These are phyloP conservation scores for Leccinum angustisporum DNA, from an alignment of 1,284 basidiomycete genomes.

Conservation along the genomic window DNA sequence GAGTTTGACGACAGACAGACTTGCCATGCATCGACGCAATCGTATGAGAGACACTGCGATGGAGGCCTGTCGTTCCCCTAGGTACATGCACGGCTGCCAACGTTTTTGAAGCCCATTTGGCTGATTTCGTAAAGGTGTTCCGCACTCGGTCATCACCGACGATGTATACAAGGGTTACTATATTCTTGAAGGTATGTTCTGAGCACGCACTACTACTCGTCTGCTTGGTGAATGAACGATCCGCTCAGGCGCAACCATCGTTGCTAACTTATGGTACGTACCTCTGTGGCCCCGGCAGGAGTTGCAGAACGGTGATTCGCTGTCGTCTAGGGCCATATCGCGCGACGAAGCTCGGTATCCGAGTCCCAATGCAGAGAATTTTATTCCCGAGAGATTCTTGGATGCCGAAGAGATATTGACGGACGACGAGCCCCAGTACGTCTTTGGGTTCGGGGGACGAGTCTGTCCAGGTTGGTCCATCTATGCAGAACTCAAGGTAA, in stretches of 20 bases:
- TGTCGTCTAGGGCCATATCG: conserved; percentile 17
- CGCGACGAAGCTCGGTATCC: conserved; percentile 19
- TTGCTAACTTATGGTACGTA: conserved; percentile 20
- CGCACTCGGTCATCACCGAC: conserved; percentile 6
- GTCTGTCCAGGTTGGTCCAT: conserved; percentile 16
- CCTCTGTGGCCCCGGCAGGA: no score
- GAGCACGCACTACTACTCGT: no score
- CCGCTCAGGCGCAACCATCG: conserved; percentile 9
- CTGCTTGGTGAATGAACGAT: not conserved
- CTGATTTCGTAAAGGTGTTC: conserved; percentile 6
- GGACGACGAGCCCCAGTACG: conserved; percentile 12
- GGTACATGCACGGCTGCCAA: not conserved
- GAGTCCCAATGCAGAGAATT: conserved; percentile 13
- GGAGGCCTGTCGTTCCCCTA: not conserved
- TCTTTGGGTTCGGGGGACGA: conserved; percentile 26
- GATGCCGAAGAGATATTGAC: conserved; percentile 13
- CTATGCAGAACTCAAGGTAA: not conserved
- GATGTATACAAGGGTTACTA: conserved; percentile 20
- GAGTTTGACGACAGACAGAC: not conserved
- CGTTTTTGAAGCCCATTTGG: no score
- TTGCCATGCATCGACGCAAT: not conserved
- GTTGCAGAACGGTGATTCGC: not conserved
- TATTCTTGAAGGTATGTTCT: conserved; percentile 25
- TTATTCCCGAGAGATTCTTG: conserved; percentile 25
- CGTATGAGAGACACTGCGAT: not conserved